Conservation (phyloP, 192 early-diverging fungal genomes). For the Diversispora eburnea region DNA sequence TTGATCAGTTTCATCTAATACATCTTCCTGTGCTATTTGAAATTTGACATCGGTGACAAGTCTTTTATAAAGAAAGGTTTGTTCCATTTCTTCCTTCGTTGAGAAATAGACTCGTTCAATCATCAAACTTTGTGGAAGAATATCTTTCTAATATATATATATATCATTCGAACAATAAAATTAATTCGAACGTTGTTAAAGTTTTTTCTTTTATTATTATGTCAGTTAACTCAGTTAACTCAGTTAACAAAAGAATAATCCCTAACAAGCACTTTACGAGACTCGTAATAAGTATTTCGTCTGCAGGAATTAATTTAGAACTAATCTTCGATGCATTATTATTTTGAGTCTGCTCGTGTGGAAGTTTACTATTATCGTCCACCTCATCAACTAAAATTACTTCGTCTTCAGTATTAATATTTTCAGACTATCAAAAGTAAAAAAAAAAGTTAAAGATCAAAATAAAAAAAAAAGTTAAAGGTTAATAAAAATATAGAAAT, state of each 20-base stretch:
- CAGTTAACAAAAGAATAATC: background rate
- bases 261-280: background rate
- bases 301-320: background rate
- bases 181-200: background rate
- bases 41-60: conserved; percentile 79
- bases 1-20: conserved; percentile 30
- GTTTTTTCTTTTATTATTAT: background rate
- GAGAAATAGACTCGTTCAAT: background rate
- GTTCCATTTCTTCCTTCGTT: background rate
- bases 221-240: background rate
- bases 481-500: no score
- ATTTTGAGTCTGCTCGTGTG: background rate
- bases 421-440: no score
- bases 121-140: background rate
- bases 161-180: background rate
- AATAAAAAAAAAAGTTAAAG: no score
- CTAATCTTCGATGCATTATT: background rate
- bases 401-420: no score
- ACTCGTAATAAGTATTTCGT: background rate
- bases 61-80: conserved; percentile 55
- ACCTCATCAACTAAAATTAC: no score
- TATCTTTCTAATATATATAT: background rate
- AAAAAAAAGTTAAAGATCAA: no score
- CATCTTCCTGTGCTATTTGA: conserved; percentile 72
- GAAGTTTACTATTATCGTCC: no score